Evolutionary conservation across 2,329 filamentous ascomycete species (phyloP), one percentile per base, ranked within the genome.

Genomic region (Alternaria viburni): DNA sequence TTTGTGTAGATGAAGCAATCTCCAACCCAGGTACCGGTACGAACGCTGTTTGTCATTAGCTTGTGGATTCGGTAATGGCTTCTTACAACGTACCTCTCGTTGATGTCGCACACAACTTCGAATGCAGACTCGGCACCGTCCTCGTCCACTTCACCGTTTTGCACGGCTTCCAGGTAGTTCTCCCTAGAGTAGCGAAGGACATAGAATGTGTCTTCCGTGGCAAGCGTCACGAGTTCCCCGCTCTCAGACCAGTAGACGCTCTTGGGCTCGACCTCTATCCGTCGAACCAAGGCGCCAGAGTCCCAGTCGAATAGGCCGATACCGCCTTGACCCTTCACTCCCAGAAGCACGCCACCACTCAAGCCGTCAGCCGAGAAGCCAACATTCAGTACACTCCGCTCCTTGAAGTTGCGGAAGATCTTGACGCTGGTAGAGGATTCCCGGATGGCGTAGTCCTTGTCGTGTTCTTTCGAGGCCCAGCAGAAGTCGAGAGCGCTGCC

Each of bases 1-100:
- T 97, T 98, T 59, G 96, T 97, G 86, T 98, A 99, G 79, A 98
- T 94, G 86, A 99, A 97, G 84, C 95, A 97, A 83, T 99, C 96
- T 66, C 96, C 96, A 61, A 99, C 92, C 96, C 96, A 99, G 83
- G 97, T 92, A 72, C 95, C 96, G 19, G 95, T 97, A 69, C 93
- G 91, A 55, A 98, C 93, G 68, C 90, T 93, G 65, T 58, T 19
- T 15, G 26, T 49, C 32, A 62, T 61, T 72, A 74, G 72, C 26
- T 51, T 46, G 11, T 43, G 49, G 5, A 19, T 17, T 17, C 25
- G n/a, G 23, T 54, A 6, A 10, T 10, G 4, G 10, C 13, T 13
- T 36, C 74, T 73, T 79, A 64, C 21, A n/a, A 57, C 85, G 76
- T 81, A 91, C 90, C 87, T 92, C 83, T 98, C 96, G 77, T 91